Conservation (phyloP, 257 asterid species). For the Paulownia fortunei region DNA sequence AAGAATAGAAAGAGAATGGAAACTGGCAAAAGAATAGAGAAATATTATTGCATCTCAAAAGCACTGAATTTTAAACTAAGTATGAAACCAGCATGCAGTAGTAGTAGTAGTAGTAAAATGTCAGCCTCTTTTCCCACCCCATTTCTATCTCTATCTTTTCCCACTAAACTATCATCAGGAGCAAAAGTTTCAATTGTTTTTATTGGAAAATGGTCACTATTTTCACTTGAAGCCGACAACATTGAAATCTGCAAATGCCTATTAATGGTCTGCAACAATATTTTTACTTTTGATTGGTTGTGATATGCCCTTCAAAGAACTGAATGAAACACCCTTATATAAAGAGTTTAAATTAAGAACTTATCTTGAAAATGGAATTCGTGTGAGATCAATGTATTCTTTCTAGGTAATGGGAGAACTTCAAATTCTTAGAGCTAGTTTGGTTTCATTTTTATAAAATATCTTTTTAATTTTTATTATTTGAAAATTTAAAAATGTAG, state of each 20-base stretch:
- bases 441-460: too few relatives aligned
- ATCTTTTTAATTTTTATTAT: too few relatives aligned
- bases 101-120: constrained; percentile 19
- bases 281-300: constrained; percentile 2
- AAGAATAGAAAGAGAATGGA: constrained; percentile 76
- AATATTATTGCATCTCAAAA: constrained; percentile 34
- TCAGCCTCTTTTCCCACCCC: neutral
- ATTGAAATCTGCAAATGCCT: constrained; percentile 47
- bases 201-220: constrained; percentile 44
- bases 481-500: too few relatives aligned
- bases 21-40: constrained; percentile 47
- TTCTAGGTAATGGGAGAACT: constrained; percentile 22
- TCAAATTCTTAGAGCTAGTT: too few relatives aligned
- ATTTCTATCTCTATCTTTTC: neutral
- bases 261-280: constrained; percentile 24
- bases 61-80: constrained; percentile 56
- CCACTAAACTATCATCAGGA: neutral
- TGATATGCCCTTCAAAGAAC: constrained; percentile 9
- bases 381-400: neutral
- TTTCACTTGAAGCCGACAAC: constrained; percentile 51
- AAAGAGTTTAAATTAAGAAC: neutral
- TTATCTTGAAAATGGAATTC: neutral
- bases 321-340: neutral
- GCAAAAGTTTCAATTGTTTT: constrained; percentile 30
- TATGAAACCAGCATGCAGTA: neutral